These are phyloP conservation scores for Eremochloa ophiuroides DNA, from an alignment of 176 grass and related monocot species.

Conservation along the genomic window DNA sequence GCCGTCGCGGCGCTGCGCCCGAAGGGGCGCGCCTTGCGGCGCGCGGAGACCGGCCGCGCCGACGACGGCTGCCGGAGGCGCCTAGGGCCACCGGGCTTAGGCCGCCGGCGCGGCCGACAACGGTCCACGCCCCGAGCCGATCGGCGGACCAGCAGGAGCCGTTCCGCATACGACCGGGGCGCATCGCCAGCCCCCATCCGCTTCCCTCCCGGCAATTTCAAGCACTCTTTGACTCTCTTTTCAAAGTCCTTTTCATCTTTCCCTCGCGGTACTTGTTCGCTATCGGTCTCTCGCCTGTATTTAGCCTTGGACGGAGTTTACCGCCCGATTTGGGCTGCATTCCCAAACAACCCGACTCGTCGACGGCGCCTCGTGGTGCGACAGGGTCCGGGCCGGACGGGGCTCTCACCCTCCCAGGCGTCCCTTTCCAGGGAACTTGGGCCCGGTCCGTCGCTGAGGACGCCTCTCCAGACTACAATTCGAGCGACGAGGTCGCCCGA, in stretches of 20 bases:
- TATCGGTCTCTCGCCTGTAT: slow-evolving; percentile 43
- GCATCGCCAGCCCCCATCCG: slow-evolving; percentile 52
- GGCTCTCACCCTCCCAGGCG: slow-evolving; percentile 43
- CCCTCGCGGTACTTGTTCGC: slow-evolving; percentile 56
- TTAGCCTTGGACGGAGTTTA: too few species aligned
- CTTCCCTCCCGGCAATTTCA: slow-evolving; percentile 61
- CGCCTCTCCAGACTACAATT: slow-evolving; percentile 20
- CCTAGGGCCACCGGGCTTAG: too few species aligned
- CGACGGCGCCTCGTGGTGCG: slow-evolving; percentile 10
- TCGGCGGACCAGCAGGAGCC: not conserved
- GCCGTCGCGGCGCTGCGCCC: not conserved
- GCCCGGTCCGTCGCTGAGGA: slow-evolving; percentile 21
- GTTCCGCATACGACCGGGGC: slow-evolving; percentile 24
- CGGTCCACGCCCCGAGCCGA: not conserved
- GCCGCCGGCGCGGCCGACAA: not conserved
- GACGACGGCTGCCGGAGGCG: too few species aligned
- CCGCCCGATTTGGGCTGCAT: slow-evolving; percentile 42
- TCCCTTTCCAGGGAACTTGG: slow-evolving; percentile 46
- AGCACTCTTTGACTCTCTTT: slow-evolving; percentile 74
- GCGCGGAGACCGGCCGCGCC: too few species aligned
- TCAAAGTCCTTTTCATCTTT: slow-evolving; percentile 80
- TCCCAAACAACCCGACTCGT: slow-evolving; percentile 53
- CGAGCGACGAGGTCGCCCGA: too few species aligned
- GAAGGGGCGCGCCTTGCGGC: not conserved
- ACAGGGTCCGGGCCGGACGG: slow-evolving; percentile 31